These are phyloP conservation scores for Fusarium staphyleae DNA, from an alignment of 2,329 filamentous ascomycete species.

Conservation along the genomic window DNA sequence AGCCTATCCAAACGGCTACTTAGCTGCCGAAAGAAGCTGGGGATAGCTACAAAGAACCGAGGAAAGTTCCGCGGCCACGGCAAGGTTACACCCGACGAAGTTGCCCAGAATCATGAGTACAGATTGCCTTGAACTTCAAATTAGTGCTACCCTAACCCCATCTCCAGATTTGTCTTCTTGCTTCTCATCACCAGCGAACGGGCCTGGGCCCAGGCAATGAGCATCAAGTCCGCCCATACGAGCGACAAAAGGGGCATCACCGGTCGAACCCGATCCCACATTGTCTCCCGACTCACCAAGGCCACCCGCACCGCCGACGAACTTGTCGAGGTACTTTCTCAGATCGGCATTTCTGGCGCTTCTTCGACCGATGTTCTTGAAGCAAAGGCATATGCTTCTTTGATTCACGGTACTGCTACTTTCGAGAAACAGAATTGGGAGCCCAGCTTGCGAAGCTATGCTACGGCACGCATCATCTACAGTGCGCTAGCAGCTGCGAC, in stretches of 20 bases:
- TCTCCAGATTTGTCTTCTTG: slow-evolving; percentile 73
- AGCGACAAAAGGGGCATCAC: slow-evolving; percentile 81
- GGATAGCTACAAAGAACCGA: slow-evolving; percentile 82
- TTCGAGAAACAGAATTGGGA: slow-evolving; percentile 93
- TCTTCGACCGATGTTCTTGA: slow-evolving; percentile 78
- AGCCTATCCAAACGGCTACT: slow-evolving; percentile 83
- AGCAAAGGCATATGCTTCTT: slow-evolving; percentile 81
- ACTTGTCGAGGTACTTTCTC: slow-evolving; percentile 70
- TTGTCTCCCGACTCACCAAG: slow-evolving; percentile 86
- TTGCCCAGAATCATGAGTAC: slow-evolving; percentile 79
- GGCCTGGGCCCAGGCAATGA: slow-evolving; percentile 95
- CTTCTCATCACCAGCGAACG: slow-evolving; percentile 86
- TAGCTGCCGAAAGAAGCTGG: slow-evolving; percentile 84
- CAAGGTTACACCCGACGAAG: slow-evolving; percentile 74
- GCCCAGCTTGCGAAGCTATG: slow-evolving; percentile 75
- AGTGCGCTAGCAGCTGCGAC: slow-evolving; percentile 69
- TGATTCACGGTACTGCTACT: slow-evolving; percentile 76
- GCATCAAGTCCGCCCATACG: slow-evolving; percentile 84
- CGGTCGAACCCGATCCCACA: slow-evolving; percentile 83
- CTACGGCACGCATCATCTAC: slow-evolving; percentile 83
- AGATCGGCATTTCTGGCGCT: slow-evolving; percentile 69
- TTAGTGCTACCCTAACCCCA: slow-evolving; percentile 12
- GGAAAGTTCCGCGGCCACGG: slow-evolving; percentile 81
- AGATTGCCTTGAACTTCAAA: slow-evolving; percentile 36
- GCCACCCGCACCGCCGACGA: slow-evolving; percentile 73